Evolutionary conservation across 345 rosid genomes (phyloP), one percentile per base, ranked within the genome.

Genomic region (Ailanthus altissimus): DNA sequence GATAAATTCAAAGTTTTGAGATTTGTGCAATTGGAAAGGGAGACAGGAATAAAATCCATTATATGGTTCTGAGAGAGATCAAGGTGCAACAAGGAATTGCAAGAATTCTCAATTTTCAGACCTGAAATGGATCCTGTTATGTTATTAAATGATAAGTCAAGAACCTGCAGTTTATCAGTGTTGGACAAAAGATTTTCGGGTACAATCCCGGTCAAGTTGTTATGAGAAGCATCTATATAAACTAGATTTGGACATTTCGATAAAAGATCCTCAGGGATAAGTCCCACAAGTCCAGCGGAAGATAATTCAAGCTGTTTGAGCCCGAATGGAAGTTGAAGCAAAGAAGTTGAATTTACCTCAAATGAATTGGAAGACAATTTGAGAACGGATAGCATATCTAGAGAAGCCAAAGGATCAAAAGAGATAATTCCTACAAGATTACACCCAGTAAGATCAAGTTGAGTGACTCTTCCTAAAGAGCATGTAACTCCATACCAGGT

Each of bases 121-220:
- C 87, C 86, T 32, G 96, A 87, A 81, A 95, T 89, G 0, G 93
- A 79, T n/a, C 99, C 98, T 38, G 97, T 85, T n/a, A 95, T 79
- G 78, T 95, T 95, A 88, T 95, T 95, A 73, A 79, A 80, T 26
- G 99, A 95, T 16, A 95, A 85, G 78, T 93, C 98, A 65, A 93
- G 93, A 43, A 69, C 71, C 88, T 89, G 92, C 43, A 95, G 87
- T 80, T 90, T 89, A 77, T 87, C 88, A 77, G 86, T 75, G 50
- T 62, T 78, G 32, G 81, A 77, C 21, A 91, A 79, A 85, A 94
- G 73, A 74, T 85, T 86, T 42, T 85, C 84, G 0, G 97, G 97
- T 54, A 94, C 75, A 64, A 75, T 56, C 15, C 97, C 94, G 7
- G 97, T 87, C 67, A 93, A 78, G 79, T 93, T 90, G 85, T 89